Base-by-base conservation (phyloP, 495 filamentous ascomycete genomes). In the Aspergillus coremiiformis region DNA sequence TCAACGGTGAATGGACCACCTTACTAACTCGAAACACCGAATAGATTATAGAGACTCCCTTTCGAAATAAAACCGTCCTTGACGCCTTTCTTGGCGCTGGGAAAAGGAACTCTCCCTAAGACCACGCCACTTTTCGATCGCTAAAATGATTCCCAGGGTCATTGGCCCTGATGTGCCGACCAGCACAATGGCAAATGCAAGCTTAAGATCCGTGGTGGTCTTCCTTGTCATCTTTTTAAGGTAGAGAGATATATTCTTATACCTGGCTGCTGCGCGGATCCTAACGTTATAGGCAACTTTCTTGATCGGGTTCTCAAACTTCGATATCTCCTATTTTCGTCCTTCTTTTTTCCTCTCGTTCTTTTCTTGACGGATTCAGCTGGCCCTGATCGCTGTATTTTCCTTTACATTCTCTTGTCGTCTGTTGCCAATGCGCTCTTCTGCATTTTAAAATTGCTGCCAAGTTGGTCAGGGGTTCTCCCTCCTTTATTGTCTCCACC, bases 281-380 rank as follows among this genome's bases (percentile, higher is more conserved):
- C 37, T 52, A 45, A 52, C 50, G 46, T 51, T 52, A n/a, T n/a
- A 52, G 49, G 33, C 27, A 51, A 48, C 42, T 47, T 47, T 58
- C 27, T 50, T 53, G 33, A 37, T 53, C 43, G 20, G 43, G 19
- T 45, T 53, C 30, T 50, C 46, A 29, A 32, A 22, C 33, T 39
- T 49, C 32, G 33, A 44, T 48, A 23, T 23, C 42, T 48, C 44
- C 52, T 52, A 46, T 53, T 46, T 49, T 44, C 37, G 44, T 56
- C 47, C 11, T n/a, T 57, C 23, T 21, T 30, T 55, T n/a, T 32
- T 43, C 26, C 29, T 39, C 21, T 39, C 29, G 33, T 39, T 19
- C 33, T 29, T n/a, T 44, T 37, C 41, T 19, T 52, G 32, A 39
- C 46, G 50, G 32, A 20, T 51, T 49, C 49, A 57, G 54, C 54